Percentiles rank a stretch among this genome's conserved stretches.
These are phyloP conservation scores for Botrytis elliptica DNA, from an alignment of 2,329 filamentous ascomycete genomes.

Conservation along the genomic window DNA sequence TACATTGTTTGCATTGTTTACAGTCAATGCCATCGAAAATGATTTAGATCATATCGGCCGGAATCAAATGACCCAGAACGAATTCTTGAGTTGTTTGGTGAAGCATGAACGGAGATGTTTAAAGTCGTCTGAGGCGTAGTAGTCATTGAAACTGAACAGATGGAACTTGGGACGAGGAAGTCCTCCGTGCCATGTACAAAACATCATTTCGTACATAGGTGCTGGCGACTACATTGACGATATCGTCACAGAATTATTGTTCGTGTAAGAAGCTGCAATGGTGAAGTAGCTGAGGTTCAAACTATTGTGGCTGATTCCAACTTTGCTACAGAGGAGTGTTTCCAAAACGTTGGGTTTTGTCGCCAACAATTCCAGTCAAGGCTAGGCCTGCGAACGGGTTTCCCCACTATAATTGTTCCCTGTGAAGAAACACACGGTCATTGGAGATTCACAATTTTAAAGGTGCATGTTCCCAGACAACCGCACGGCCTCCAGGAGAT, in stretches of 20 bases:
- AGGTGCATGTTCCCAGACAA: constrained; percentile 9
- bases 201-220: background rate
- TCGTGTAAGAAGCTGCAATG: background rate
- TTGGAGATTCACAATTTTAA: constrained; percentile 6
- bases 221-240: background rate
- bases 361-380: constrained; percentile 2
- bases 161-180: background rate
- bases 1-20: background rate
- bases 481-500: constrained; percentile 6
- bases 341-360: constrained; percentile 1
- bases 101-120: constrained; percentile 3
- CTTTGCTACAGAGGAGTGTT: constrained; percentile 17
- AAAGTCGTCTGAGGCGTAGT: background rate
- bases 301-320: constrained; percentile 3
- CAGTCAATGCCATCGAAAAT: background rate
- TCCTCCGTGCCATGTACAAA: background rate
- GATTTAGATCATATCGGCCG: background rate
- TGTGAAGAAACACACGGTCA: background rate
- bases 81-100: background rate
- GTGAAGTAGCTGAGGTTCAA: constrained; percentile 2
- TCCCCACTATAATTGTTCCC: background rate
- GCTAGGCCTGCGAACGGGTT: constrained; percentile 8
- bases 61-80: background rate
- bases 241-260: constrained; percentile 3
- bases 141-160: background rate